Base-by-base conservation (phyloP, 2,329 filamentous ascomycete species). In the Clarireedia homoeocarpa region DNA sequence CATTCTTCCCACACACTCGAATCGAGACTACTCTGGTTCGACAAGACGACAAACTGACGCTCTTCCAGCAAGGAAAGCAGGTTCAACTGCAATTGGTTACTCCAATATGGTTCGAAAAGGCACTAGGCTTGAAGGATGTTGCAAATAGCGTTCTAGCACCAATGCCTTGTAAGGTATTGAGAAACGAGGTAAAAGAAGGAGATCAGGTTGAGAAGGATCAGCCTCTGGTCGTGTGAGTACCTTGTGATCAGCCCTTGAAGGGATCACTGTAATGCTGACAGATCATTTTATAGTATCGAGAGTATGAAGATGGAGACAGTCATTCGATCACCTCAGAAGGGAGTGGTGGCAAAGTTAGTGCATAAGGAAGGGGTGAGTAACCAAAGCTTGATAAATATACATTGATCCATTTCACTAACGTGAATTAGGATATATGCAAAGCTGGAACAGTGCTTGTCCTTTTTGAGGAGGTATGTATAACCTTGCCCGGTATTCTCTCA, bases 91-190 rank as follows among this genome's bases (percentile, higher is more conserved):
- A 71, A 9, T 71, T 85, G n/a, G 68, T 79, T 42, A 73, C 74
- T 17, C 91, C 92, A 0, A 76, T 77, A 46, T 99, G 91, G 91
- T 86, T 88, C 57, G 88, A 91, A 65, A 92, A 95, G 72, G 91
- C 90, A 0, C 77, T 96, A 6, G 91, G 92, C 0, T 74, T 88
- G 60, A 91, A 89, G 70, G 89, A 95, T 67, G 80, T 81, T 0
- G 78, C 84, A 6, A 91, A 92, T 58, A 94, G 87, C 53, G 90
- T 97, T 1, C 78, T 89, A 24, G 90, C 94, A 23, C 94, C 94
- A 0, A 99, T 99, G 94, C 94, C 94, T 1, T 97, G 94, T 74
- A 97, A 97, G 74, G 86, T 99, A 26, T 74, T 99, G 59, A 84
- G 89, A 62, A 94, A 96, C 48, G 89, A 96, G 71, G 90, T 96